Evolutionary conservation across 768 basidiomycete genomes (phyloP).

Genomic region (Termitomyces sp.): DNA sequence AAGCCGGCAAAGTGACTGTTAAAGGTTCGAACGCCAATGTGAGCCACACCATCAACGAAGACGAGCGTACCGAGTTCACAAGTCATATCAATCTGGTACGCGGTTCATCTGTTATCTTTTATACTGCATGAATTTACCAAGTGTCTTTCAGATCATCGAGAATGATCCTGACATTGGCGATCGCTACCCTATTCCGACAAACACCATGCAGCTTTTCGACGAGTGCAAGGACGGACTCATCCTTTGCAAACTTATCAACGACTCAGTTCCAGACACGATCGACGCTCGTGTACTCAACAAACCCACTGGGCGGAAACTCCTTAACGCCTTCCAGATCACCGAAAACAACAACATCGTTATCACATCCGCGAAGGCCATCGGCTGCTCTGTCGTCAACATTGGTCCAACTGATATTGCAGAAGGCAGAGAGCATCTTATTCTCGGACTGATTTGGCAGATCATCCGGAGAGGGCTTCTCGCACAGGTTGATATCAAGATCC

Average conservation of each 20-base stretch:
- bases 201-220: conserved; percentile 98
- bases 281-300: conserved; percentile 98
- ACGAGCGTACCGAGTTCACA: conserved; percentile 94
- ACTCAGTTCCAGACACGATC: conserved; percentile 99
- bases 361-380: conserved; percentile 95
- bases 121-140: conserved; percentile 4
- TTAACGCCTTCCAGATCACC: conserved; percentile 98
- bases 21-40: conserved; percentile 94
- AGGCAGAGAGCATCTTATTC: conserved; percentile 92
- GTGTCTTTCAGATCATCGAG: conserved; percentile 68
- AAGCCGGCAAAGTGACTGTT: conserved; percentile 89
- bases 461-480: conserved; percentile 90
- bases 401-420: conserved; percentile 91
- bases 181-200: conserved; percentile 88
- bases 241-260: conserved; percentile 98
- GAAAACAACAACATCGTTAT: conserved; percentile 99
- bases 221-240: conserved; percentile 95
- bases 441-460: conserved; percentile 98
- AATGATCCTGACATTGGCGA: conserved; percentile 82
- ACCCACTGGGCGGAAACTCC: conserved; percentile 69
- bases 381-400: conserved; percentile 98
- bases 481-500: conserved; percentile 97
- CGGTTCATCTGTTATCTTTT: conserved; percentile 3
- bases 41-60: conserved; percentile 96
- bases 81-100: conserved; percentile 94